phyloP scores from a whole-genome alignment of 139 green algal genomes.

The Coelastrella sp. region DNA sequence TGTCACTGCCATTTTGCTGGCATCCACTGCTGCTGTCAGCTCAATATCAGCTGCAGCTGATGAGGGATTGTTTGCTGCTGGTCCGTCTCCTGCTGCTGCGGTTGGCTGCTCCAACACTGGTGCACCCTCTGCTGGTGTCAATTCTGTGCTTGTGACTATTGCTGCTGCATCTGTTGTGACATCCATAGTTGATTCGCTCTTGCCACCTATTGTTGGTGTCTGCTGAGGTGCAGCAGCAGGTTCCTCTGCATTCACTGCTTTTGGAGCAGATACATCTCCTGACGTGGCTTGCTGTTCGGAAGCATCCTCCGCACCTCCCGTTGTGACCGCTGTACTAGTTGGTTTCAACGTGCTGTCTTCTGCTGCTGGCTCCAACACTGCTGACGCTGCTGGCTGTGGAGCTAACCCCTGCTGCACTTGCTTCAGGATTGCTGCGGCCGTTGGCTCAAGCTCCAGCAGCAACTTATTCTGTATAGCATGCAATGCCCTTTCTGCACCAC shows the following conservation, averaged over 20 bases:
- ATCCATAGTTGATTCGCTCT: not conserved
- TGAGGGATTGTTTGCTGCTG: not conserved
- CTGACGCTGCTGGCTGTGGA: not conserved
- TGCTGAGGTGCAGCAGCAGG: not conserved
- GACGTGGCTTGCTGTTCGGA: no score
- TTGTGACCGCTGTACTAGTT: not conserved
- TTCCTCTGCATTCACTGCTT: not conserved
- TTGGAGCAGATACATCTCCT: no score
- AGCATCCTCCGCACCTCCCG: not conserved
- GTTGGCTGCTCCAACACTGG: no score
- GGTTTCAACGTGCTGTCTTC: not conserved
- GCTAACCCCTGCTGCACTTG: not conserved
- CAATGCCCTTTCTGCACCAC: constrained; percentile 12
- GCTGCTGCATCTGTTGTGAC: not conserved
- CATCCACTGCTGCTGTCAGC: not conserved
- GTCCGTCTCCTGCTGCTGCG: not conserved
- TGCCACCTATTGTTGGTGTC: not conserved
- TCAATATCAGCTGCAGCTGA: not conserved
- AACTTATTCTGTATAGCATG: not conserved
- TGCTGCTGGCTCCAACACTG: not conserved
- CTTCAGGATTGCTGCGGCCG: constrained; percentile 12
- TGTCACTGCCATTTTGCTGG: not conserved
- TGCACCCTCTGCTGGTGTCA: not conserved
- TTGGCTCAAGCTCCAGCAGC: constrained; percentile 7
- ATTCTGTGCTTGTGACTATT: not conserved